A percentile compares a stretch with the other conserved stretches of the same genome.
Conservation (phyloP, 352 stramenopile genomes). For the Phytophthora pistaciae region DNA sequence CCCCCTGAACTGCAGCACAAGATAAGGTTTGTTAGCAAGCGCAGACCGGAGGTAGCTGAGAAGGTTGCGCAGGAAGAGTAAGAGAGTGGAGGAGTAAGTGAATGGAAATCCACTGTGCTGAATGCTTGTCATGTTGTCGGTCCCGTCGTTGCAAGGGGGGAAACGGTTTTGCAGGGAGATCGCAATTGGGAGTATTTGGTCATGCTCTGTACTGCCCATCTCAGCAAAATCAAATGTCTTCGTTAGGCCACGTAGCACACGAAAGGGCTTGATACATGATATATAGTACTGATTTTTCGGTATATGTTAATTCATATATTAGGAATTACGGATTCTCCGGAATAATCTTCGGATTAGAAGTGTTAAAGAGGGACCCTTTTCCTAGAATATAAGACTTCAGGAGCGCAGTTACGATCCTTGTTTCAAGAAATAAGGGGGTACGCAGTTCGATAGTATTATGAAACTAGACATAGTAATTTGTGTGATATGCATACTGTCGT, state of each 20-base stretch:
- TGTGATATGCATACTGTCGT: too few species aligned
- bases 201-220: background rate
- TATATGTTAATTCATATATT: background rate
- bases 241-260: background rate
- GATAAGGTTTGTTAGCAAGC: background rate
- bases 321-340: background rate
- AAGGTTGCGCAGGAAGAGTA: background rate
- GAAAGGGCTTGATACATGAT: conserved; percentile 8
- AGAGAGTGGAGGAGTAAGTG: background rate
- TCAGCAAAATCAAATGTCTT: background rate
- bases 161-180: conserved; percentile 15
- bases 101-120: conserved; percentile 1
- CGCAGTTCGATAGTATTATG: too few species aligned
- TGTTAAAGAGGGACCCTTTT: too few species aligned
- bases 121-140: too few species aligned
- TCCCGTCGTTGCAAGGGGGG: background rate
- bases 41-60: background rate
- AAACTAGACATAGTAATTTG: too few species aligned
- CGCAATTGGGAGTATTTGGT: conserved; percentile 7
- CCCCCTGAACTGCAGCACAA: conserved; percentile 18
- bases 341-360: background rate
- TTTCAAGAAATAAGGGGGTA: too few species aligned
- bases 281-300: conserved; percentile 10
- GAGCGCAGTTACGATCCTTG: too few species aligned
- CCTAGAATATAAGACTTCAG: too few species aligned